Evolutionary conservation across 2,329 filamentous ascomycete genomes (phyloP).

Genomic region (Trichophyton rubrum): DNA sequence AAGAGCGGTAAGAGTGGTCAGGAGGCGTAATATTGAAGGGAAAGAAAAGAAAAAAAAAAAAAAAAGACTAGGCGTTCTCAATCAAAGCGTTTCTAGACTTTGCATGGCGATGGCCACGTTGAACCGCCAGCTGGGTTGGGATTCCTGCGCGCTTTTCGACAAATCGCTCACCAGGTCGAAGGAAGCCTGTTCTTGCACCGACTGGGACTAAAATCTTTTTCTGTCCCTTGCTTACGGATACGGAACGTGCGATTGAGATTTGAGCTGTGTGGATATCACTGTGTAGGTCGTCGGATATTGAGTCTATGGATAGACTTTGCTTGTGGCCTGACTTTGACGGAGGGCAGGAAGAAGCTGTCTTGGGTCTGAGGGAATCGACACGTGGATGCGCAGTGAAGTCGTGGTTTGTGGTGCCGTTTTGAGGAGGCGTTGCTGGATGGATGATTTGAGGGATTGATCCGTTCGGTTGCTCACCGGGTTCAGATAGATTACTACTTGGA

Average conservation of each 20-base stretch:
- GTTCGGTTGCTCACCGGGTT: not conserved
- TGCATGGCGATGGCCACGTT: slow-evolving; percentile 15
- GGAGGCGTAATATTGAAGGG: too few relatives aligned
- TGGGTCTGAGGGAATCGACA: not conserved
- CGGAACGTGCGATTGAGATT: slow-evolving; percentile 28
- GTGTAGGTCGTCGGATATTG: slow-evolving; percentile 9
- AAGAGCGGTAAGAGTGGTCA: too few relatives aligned
- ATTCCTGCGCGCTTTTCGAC: slow-evolving; percentile 17
- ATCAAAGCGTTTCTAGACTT: slow-evolving; percentile 14
- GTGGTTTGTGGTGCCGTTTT: not conserved
- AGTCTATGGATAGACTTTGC: slow-evolving; percentile 9
- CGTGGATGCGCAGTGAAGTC: not conserved
- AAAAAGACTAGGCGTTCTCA: slow-evolving; percentile 10
- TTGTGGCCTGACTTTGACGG: not conserved
- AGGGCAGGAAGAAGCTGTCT: not conserved
- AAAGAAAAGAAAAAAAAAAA: not conserved
- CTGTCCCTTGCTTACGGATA: slow-evolving; percentile 26
- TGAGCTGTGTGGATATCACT: slow-evolving; percentile 18
- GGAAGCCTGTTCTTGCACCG: slow-evolving; percentile 16
- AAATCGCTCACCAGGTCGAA: slow-evolving; percentile 19
- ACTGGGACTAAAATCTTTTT: slow-evolving; percentile 29
- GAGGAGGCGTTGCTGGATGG: not conserved
- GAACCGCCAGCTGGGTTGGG: slow-evolving; percentile 20
- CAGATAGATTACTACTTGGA: not conserved
- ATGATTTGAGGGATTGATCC: not conserved